Evolutionary conservation across 108 stramenopile species (phyloP), one percentile per base, ranked within the genome.

Genomic region (Stephanodiscus minutulus): DNA sequence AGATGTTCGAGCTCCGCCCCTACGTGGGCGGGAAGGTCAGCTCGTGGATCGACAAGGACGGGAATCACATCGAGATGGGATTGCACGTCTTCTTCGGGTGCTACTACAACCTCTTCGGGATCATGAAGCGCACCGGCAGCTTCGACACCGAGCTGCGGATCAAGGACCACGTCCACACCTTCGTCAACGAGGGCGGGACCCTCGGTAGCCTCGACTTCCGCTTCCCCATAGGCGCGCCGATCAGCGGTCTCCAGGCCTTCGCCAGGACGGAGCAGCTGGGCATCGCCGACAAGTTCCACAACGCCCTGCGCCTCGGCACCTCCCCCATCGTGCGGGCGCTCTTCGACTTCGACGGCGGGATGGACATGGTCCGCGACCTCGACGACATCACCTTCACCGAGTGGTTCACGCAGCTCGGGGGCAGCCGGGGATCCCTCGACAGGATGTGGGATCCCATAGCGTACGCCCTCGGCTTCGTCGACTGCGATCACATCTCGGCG

Each of bases 381-480:
- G 97, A 98, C 85, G 95, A 91, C 72, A 94, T 98, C 52, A 86
- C 91, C 63, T 98, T 98, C 73, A 93, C 93, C n/a, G 94, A 98
- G 74, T 98, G 97, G 97, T 98, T 98, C 73, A 85, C 88, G 35
- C 82, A 91, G 50, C 75, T 94, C 52, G 97, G 97, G 31, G 97
- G 97, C 25, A 85, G 74, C 17, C 82, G 97, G 25, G 97, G 94
- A 49, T 90, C 88, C 64, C 76, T 98, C 47, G 90, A 95, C 47
- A 81, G 97, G 28, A 91, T 98, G 96, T 98, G 97, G 97, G 97
- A 98, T 81, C 94, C 97, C 54, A 97, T 98, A 61, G 97, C 97
- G 25, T 98, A 98, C 68, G 97, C 97, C 50, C 82, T 98, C 57
- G 97, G 97, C 61, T 98, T 98, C 80, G 71, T 98, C 53, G 97